These are phyloP conservation scores for Niveomyces coronatus DNA, from an alignment of 2,329 filamentous ascomycete genomes.

Conservation along the genomic window DNA sequence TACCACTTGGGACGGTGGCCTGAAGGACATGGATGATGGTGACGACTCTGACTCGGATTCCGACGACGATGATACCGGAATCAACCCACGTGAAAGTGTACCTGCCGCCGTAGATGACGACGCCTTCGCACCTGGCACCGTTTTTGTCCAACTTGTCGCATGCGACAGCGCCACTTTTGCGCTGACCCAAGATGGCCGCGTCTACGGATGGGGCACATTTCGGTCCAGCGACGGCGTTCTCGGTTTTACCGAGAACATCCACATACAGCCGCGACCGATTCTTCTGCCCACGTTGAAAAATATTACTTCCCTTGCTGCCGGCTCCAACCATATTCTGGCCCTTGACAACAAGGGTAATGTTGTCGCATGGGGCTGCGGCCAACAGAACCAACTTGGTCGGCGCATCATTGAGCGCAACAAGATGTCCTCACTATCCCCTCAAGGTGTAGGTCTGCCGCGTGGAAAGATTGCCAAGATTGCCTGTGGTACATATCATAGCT, in stretches of 20 bases:
- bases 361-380: conserved; percentile 61
- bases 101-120: conserved; percentile 50
- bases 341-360: conserved; percentile 55
- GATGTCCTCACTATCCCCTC: conserved; percentile 48
- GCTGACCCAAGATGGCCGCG: conserved; percentile 61
- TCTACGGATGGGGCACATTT: conserved; percentile 83
- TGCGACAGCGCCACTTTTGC: conserved; percentile 68
- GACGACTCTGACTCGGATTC: conserved; percentile 45
- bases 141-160: conserved; percentile 55
- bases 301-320: conserved; percentile 52
- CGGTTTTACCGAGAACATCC: conserved; percentile 46
- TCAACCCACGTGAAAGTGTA: conserved; percentile 65
- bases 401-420: conserved; percentile 51
- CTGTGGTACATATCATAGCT: conserved; percentile 72
- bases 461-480: conserved; percentile 46
- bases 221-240: conserved; percentile 54
- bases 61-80: conserved; percentile 51
- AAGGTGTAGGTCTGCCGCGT: conserved; percentile 45
- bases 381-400: conserved; percentile 56
- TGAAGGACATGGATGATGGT: conserved; percentile 44
- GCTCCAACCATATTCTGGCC: conserved; percentile 62
- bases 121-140: conserved; percentile 49
- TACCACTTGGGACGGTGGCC: conserved; percentile 56
- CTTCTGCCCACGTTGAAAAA: conserved; percentile 55
- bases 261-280: conserved; percentile 38